Evolutionary conservation across 2,329 filamentous ascomycete genomes (phyloP), one percentile per base, ranked within the genome.

Genomic region (Penicillium italicum): DNA sequence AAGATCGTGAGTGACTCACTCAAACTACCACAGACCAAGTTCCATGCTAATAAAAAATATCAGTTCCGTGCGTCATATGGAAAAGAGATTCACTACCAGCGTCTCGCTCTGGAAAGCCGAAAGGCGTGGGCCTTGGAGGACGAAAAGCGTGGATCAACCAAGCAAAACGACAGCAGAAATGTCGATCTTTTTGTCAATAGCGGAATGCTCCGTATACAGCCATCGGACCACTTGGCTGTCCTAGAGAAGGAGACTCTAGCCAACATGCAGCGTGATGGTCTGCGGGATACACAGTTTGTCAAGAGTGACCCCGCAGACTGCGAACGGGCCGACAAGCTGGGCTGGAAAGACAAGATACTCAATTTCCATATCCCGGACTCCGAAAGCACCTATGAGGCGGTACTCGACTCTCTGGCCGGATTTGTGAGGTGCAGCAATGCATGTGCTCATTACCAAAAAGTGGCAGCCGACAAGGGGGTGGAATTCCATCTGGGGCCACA

Each of bases 401-500:
- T 62, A 0, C 38, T 62, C 30, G 60, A 62, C 33, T 60, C 58
- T 2, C 12, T 46, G 14, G 60, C 57, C 31, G 60, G 60, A 2
- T 62, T 58, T 41, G 31, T 62, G 36, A 38, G 60, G 26, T 62
- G 60, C 33, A 62, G 58, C 22, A 50, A 56, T 28, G 57, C 60
- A 9, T 62, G 60, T 24, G 53, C 53, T 6, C 53, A 62, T 24
- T 60, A 62, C 12, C 60, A 60, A 20, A 47, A 49, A 33, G n/a
- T 58, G 22, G 69, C 69, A 6, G 54, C 48, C 5, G 51, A 54
- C 18, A 59, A 64, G 6, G 68, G 68, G 0, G 65, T 71, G 22
- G 38, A 40, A 6, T 70, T 72, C 37, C 31, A 55, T 14, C 63
- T 71, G 38, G 69, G 69, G 2, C 50, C 59, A 3, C 53, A 65